phyloP scores from a whole-genome alignment of 2,329 filamentous ascomycete species.

The Ascochyta koolunga region DNA sequence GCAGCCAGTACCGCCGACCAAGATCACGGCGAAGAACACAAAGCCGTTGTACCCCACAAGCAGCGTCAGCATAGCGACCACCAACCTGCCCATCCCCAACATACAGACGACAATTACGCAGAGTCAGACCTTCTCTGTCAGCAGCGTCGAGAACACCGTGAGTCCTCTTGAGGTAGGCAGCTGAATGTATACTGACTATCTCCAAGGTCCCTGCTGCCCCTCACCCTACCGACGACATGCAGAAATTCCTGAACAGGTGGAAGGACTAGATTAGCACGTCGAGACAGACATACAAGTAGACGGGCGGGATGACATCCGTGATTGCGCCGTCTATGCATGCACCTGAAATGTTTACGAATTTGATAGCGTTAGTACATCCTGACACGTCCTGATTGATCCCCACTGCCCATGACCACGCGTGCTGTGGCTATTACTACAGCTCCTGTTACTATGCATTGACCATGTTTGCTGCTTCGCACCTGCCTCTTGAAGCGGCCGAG shows the following conservation, averaged over 20 bases:
- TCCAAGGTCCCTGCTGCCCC: conserved; percentile 60
- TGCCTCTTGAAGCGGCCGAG: conserved; percentile 25
- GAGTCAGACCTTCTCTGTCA: conserved; percentile 57
- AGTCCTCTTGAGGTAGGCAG: conserved; percentile 34
- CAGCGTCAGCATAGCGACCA: conserved; percentile 58
- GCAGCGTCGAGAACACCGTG: conserved; percentile 65
- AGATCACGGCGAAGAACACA: conserved; percentile 60
- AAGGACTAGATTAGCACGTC: conserved; percentile 54
- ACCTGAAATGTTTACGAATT: not conserved
- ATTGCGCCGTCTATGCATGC: not conserved
- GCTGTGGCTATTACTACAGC: not conserved
- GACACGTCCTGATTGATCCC: not conserved
- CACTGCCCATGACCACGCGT: not conserved
- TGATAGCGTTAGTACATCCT: conserved; percentile 14
- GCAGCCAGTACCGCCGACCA: conserved; percentile 64
- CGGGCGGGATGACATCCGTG: too few species aligned
- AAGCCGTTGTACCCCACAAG: conserved; percentile 63
- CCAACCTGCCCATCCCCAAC: conserved; percentile 53
- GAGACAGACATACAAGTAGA: not conserved
- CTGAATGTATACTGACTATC: conserved; percentile 21
- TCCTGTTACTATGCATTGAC: not conserved
- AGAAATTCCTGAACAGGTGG: conserved; percentile 64
- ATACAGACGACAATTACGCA: conserved; percentile 60
- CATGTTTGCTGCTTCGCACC: conserved; percentile 14
- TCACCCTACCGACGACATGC: conserved; percentile 60